A percentile compares a stretch with the other conserved stretches of the same genome.
Evolutionary conservation across 75 land plant species (phyloP).

Genomic region (Isoetes taiwanensis): DNA sequence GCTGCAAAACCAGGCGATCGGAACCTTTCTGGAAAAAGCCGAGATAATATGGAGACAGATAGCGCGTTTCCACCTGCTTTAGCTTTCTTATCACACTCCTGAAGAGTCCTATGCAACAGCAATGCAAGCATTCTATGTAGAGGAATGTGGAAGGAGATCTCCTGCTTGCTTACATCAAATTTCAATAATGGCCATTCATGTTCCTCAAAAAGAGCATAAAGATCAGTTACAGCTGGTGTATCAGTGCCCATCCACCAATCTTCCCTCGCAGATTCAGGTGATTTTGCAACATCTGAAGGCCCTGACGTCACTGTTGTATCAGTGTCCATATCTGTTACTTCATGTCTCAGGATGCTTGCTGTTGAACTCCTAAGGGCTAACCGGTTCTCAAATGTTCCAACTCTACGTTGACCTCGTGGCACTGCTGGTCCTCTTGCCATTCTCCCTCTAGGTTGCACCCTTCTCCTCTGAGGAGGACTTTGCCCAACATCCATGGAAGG

Average conservation of each 20-base stretch:
- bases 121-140: conserved; percentile 70
- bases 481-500: conserved; percentile 6
- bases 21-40: conserved; percentile 34
- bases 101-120: conserved; percentile 46
- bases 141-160: conserved; percentile 82
- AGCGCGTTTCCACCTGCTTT: conserved; percentile 1
- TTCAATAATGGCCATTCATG: conserved; percentile 49
- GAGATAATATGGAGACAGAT: conserved; percentile 24
- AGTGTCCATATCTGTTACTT: not conserved
- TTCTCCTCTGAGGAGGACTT: conserved; percentile 1
- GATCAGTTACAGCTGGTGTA: not conserved
- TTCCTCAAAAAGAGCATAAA: conserved; percentile 9
- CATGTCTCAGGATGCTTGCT: too few species aligned
- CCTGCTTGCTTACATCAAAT: conserved; percentile 81
- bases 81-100: not conserved
- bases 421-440: conserved; percentile 12
- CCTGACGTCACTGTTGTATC: conserved; percentile 3
- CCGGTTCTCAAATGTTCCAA: conserved; percentile 20
- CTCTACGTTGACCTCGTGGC: not conserved
- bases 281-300: conserved; percentile 9
- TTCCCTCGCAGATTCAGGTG: not conserved
- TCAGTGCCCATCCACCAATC: conserved; percentile 23
- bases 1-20: conserved; percentile 50
- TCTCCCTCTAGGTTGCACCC: conserved; percentile 19
- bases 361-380: conserved; percentile 11